Evolutionary conservation across 257 asterid species (phyloP).

Genomic region (Petrea volubilis): DNA sequence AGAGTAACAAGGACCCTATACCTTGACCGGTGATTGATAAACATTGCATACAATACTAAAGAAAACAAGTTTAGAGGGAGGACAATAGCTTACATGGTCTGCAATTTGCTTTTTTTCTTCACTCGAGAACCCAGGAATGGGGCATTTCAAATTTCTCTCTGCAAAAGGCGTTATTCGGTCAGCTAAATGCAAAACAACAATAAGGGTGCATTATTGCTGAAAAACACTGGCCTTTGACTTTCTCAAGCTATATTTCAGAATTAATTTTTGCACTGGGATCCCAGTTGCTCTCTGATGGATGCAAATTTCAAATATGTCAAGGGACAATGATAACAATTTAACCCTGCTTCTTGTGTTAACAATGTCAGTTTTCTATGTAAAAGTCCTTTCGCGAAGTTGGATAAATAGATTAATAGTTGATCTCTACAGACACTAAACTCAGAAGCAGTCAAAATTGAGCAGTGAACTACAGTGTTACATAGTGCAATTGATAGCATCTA

Average conservation of each 20-base stretch:
- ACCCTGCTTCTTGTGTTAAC: background rate
- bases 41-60: background rate
- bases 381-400: no score
- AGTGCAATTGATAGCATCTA: background rate
- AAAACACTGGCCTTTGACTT: background rate
- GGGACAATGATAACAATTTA: constrained; percentile 6
- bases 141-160: constrained; percentile 89
- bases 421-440: background rate
- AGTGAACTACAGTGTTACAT: background rate
- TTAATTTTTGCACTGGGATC: background rate
- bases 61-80: constrained; percentile 7
- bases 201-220: background rate
- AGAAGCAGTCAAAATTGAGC: constrained; percentile 7
- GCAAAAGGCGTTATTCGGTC: constrained; percentile 40
- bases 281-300: background rate
- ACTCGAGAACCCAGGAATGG: constrained; percentile 83
- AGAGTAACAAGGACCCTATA: background rate
- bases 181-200: constrained; percentile 23
- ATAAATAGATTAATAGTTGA: background rate
- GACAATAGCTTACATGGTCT: constrained; percentile 55
- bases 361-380: no score
- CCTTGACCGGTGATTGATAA: background rate
- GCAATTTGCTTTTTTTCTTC: constrained; percentile 62
- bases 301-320: constrained; percentile 10
- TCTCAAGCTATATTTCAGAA: background rate